Percentiles rank a stretch among this genome's conserved stretches.
Conservation (phyloP, 768 basidiomycete species). For the Strobilomyces echinocephalus region DNA sequence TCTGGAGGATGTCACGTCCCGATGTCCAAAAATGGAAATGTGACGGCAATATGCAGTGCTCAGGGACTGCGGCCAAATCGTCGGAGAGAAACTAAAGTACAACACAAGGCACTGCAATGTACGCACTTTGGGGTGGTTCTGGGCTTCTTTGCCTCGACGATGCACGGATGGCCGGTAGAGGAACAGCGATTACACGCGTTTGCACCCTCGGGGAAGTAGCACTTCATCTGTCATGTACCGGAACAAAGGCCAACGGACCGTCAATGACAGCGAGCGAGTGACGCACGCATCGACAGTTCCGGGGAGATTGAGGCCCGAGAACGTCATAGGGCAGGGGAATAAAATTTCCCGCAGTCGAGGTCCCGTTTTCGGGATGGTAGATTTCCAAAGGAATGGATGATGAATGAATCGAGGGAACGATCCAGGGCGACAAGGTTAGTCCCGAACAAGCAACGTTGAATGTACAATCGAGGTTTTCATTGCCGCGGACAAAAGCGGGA, state of each 20-base stretch:
- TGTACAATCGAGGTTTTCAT: background rate
- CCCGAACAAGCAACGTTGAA: conserved; percentile 12
- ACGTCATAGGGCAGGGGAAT: conserved; percentile 7
- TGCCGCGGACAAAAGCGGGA: conserved; percentile 5
- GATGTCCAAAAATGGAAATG: conserved; percentile 22
- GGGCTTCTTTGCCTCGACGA: conserved; percentile 80
- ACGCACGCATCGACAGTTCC: background rate
- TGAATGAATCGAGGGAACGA: background rate
- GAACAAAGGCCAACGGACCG: conserved; percentile 9
- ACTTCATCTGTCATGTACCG: conserved; percentile 64
- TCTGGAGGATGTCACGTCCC: conserved; percentile 19
- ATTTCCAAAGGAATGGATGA: conserved; percentile 3
- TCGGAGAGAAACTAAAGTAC: background rate
- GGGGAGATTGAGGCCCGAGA: conserved; percentile 1
- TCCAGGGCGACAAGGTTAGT: background rate
- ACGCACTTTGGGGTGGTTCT: conserved; percentile 80
- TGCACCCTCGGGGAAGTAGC: conserved; percentile 68
- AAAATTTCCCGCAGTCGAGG: conserved; percentile 1
- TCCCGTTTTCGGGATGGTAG: conserved; percentile 12
- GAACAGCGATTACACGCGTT: conserved; percentile 79
- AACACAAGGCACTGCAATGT: conserved; percentile 12
- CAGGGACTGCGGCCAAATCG: conserved; percentile 1
- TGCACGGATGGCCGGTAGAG: conserved; percentile 66
- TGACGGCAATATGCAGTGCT: conserved; percentile 26
- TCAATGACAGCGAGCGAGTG: conserved; percentile 1